These are phyloP conservation scores for Zygoascus biomembranicola DNA, from an alignment of 805 yeast genomes.

Conservation along the genomic window DNA sequence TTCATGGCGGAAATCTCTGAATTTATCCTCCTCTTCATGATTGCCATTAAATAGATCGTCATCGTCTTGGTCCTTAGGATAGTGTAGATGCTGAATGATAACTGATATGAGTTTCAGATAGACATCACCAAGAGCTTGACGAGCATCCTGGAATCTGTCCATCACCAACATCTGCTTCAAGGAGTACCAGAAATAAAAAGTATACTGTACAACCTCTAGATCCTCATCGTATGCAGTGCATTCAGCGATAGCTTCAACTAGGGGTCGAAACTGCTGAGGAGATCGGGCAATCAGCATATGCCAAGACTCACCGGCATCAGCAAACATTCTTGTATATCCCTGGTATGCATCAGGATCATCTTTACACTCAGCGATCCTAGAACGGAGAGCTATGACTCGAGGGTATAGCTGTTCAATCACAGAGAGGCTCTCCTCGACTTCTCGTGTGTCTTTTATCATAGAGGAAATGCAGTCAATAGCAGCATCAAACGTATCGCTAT, in stretches of 20 bases:
- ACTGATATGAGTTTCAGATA: slow-evolving; percentile 52
- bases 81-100: slow-evolving; percentile 61
- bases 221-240: slow-evolving; percentile 71
- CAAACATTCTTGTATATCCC: slow-evolving; percentile 65
- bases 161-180: slow-evolving; percentile 63
- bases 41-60: slow-evolving; percentile 52
- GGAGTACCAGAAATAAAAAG: slow-evolving; percentile 88
- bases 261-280: slow-evolving; percentile 60
- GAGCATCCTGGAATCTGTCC: slow-evolving; percentile 48
- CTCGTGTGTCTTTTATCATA: slow-evolving; percentile 66
- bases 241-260: slow-evolving; percentile 65
- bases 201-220: slow-evolving; percentile 79
- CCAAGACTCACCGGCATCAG: slow-evolving; percentile 96
- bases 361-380: slow-evolving; percentile 27
- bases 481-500: slow-evolving; percentile 59
- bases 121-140: slow-evolving; percentile 42
- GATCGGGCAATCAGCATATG: slow-evolving; percentile 70
- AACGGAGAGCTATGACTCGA: slow-evolving; percentile 56
- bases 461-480: slow-evolving; percentile 83
- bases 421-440: slow-evolving; percentile 36
- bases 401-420: slow-evolving; percentile 60
- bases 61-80: slow-evolving; percentile 40
- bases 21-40: slow-evolving; percentile 81
- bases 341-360: slow-evolving; percentile 60
- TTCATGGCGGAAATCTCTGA: slow-evolving; percentile 87